These are phyloP conservation scores for Cordyceps cicadae DNA, from an alignment of 2,329 filamentous ascomycete genomes.

Conservation along the genomic window DNA sequence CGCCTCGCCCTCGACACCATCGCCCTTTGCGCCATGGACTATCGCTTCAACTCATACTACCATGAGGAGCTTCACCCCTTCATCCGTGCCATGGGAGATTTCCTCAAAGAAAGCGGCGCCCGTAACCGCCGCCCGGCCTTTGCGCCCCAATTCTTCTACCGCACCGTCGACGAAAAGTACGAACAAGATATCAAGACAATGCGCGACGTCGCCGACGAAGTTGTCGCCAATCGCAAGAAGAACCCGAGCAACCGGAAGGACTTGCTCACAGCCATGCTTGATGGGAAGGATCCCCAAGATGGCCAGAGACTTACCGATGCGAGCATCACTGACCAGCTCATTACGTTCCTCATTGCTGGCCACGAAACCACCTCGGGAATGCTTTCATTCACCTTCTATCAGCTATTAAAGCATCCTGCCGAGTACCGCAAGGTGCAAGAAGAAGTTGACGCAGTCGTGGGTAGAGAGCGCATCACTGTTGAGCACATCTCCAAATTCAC, in stretches of 20 bases:
- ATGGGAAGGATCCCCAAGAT: slow-evolving; percentile 58
- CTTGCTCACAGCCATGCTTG: slow-evolving; percentile 61
- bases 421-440: slow-evolving; percentile 52
- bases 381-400: slow-evolving; percentile 56
- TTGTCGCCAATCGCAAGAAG: slow-evolving; percentile 50
- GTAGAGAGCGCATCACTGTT: slow-evolving; percentile 45
- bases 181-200: slow-evolving; percentile 46
- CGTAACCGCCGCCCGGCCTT: slow-evolving; percentile 40
- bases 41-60: slow-evolving; percentile 70
- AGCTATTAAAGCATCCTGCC: slow-evolving; percentile 55
- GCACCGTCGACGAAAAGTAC: slow-evolving; percentile 41
- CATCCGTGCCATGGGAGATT: slow-evolving; percentile 56
- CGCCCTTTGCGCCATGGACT: slow-evolving; percentile 62
- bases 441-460: slow-evolving; percentile 60
- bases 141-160: slow-evolving; percentile 40
- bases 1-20: slow-evolving; percentile 66
- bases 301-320: slow-evolving; percentile 55
- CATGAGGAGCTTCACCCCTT: slow-evolving; percentile 62
- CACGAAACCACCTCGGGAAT: slow-evolving; percentile 65
- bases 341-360: slow-evolving; percentile 63
- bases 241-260: slow-evolving; percentile 54
- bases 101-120: slow-evolving; percentile 48
- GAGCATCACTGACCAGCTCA: slow-evolving; percentile 60
- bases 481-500: slow-evolving; percentile 56
- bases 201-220: slow-evolving; percentile 46